Base-by-base conservation (phyloP, 1,284 basidiomycete species). In the Meira miltonrushii region DNA sequence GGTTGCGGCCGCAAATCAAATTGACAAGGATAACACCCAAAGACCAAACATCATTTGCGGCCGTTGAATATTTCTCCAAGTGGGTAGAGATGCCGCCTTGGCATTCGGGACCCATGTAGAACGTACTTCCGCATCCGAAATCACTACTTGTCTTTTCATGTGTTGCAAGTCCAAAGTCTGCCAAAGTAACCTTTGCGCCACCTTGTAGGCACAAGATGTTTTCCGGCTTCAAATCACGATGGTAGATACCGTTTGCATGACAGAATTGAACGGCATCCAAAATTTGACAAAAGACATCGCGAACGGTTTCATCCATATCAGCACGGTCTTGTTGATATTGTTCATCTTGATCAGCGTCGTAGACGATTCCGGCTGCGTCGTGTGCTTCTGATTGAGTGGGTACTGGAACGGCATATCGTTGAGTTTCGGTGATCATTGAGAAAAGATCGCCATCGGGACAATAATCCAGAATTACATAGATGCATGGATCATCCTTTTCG, bases 91-190 rank as follows among this genome's bases (percentile, higher is more conserved):
- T 82, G 63, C 88, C 90, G 56, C 92, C 92, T 80, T 94, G 90
- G 79, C 93, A 96, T 80, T 97, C 94, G 78, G 92, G 91, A 78
- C 88, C 89, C 91, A 93, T 93, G 81, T 96, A 95, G 79, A 94
- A 95, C 19, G 92, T 88, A 73, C 89, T 92, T 55, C 94, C 94
- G 56, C 92, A 95, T 65, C 92, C 88, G 82, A 95, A 97, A 79
- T 97, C 94, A 59, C 86, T 85, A 65, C 89, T 92, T 66, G 85
- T 81, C 74, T 85, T 85, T 66, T 97, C 92, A 40, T 88, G 89
- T 1, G 94, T 98, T 13, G 94, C 94, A 39, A 97, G 85, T 46
- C 95, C 94, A 79, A 98, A 98, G 81, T 98, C 95, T 57, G 93
- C 93, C 74, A 98, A 85, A 65, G 90, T 86, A 60, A 97, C 85